Evolutionary conservation across 1,284 basidiomycete genomes (phyloP).

Genomic region (Heterobasidion annosum): DNA sequence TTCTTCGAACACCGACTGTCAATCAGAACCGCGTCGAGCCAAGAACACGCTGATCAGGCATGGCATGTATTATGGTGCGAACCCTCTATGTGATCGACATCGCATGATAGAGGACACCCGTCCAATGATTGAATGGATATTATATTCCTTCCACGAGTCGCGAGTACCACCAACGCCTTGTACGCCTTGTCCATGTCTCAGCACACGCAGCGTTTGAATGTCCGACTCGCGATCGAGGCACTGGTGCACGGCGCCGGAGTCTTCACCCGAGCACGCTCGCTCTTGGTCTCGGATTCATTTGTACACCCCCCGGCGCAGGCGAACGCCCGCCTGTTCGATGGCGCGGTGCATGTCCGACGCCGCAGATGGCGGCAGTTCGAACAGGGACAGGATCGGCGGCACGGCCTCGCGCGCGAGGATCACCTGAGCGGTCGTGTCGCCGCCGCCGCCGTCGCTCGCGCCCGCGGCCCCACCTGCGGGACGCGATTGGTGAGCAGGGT

Average conservation of each 20-base stretch:
- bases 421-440: conserved; percentile 12
- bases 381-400: conserved; percentile 35
- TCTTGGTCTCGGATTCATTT: background rate
- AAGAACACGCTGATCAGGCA: too few species aligned
- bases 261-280: too few species aligned
- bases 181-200: background rate
- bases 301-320: conserved; percentile 7
- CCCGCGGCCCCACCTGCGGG: background rate
- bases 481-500: background rate
- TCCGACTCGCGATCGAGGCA: background rate
- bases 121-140: too few species aligned
- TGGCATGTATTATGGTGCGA: too few species aligned
- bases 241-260: background rate
- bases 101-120: too few species aligned
- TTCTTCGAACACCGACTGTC: too few species aligned
- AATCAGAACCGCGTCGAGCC: too few species aligned
- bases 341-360: conserved; percentile 52
- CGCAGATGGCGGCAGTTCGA: conserved; percentile 36
- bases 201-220: background rate
- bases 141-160: too few species aligned
- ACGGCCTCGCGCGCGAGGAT: conserved; percentile 49
- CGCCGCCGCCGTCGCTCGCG: conserved; percentile 5
- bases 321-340: conserved; percentile 40
- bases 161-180: too few species aligned
- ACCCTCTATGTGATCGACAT: too few species aligned